A percentile compares a stretch with the other conserved stretches of the same genome.
Conservation (phyloP, 2,329 filamentous ascomycete genomes). For the Trichoderma arundinaceum region DNA sequence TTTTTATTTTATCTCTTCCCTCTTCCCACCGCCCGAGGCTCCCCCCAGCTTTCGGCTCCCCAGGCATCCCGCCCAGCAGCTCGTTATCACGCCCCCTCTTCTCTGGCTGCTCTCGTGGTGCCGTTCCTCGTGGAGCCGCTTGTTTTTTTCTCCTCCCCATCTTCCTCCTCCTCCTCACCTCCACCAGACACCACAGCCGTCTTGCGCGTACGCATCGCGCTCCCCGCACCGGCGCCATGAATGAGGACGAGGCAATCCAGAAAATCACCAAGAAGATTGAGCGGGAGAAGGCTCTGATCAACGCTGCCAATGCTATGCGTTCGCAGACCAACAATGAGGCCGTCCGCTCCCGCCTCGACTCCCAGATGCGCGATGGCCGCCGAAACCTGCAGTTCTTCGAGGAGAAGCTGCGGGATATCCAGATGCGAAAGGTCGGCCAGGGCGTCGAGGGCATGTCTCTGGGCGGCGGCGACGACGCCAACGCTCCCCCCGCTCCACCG, state of each 20-base stretch:
- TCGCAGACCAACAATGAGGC: constrained; percentile 92
- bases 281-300: constrained; percentile 93
- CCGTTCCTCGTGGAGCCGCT: constrained; percentile 23
- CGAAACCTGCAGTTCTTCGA: constrained; percentile 96
- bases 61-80: constrained; percentile 25
- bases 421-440: constrained; percentile 76
- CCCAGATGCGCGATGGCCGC: constrained; percentile 90
- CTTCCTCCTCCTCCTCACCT: constrained; percentile 31
- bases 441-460: constrained; percentile 72
- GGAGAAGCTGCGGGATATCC: constrained; percentile 85
- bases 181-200: constrained; percentile 36
- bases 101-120: constrained; percentile 16
- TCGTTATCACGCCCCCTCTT: constrained; percentile 11
- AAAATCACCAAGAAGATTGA: constrained; percentile 97
- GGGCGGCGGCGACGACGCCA: constrained; percentile 56
- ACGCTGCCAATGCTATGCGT: constrained; percentile 92
- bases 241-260: constrained; percentile 69
- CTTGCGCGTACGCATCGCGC: constrained; percentile 50
- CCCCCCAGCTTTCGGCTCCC: not conserved
- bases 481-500: constrained; percentile 67
- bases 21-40: constrained; percentile 26
- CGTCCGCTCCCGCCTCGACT: constrained; percentile 88
- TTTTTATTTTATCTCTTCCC: constrained; percentile 21
- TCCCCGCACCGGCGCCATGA: constrained; percentile 57
- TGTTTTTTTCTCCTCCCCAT: constrained; percentile 20